Base-by-base conservation (phyloP, 768 basidiomycete species). In the Psilocybe sp. region DNA sequence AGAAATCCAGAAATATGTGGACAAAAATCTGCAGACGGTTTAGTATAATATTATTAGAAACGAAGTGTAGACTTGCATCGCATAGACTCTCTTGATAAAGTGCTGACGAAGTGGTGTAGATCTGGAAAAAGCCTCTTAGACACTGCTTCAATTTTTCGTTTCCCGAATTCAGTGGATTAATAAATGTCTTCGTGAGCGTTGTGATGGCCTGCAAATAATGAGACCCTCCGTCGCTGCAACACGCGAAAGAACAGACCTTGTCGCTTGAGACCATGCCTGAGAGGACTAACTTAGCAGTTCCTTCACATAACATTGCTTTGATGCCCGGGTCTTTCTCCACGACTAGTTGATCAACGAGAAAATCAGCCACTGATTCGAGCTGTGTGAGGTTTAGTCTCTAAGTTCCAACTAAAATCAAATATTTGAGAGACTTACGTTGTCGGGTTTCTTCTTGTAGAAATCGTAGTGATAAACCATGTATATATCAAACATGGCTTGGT, bases 71-170 rank as follows among this genome's bases (percentile, higher is more conserved):
- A 11, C 67, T 20, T 51, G 77, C 76, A 52, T 68, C 63, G 36
- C 72, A 78, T 76, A 97, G 84, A n/a, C 78, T 67, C 14, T 77
- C 65, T 66, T 97, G 94, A 59, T 95, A 90, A 16, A 58, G 58
- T 5, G 78, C 64, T 0, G 86, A 85, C n/a, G 91, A 90, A 66
- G 85, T 91, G 65, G 89, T 89, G 61, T 87, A 97, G 0, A 85
- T 82, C 1, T 84, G 88, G 68, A 95, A 84, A 75, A 96, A 96
- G 64, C 87, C 89, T 3, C 85, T 78, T 35, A 97, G 67, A 59
- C 87, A 92, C 64, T 98, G 95, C 37, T 91, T 79, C 14, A 98
- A 73, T 48, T 87, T 81, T 52, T 90, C 86, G 59, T 96, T 98
- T 23, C 84, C 80, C 13, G 71, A 76, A 2, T 91, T 96, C 47